These are phyloP conservation scores for Zhuliangozyma blackwelliae DNA, from an alignment of 1,139 yeast species.

Conservation along the genomic window DNA sequence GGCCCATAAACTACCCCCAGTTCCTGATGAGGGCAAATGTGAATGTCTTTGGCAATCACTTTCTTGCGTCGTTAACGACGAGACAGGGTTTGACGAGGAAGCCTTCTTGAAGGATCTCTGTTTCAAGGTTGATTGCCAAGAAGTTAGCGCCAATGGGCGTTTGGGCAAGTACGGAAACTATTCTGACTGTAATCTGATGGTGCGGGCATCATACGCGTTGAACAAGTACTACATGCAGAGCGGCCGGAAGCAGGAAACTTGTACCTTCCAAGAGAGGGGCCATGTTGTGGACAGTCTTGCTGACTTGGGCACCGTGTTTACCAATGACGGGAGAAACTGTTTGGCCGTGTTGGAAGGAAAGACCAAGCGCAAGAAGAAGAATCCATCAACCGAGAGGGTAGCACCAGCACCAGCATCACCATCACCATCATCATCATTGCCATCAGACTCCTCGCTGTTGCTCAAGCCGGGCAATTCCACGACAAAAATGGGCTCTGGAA, in stretches of 20 bases:
- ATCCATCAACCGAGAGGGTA: neutral
- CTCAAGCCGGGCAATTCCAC: too few species aligned
- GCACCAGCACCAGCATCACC: too few species aligned
- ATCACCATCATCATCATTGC: too few species aligned
- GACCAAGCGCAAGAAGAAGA: neutral
- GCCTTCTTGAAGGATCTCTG: constrained; percentile 46
- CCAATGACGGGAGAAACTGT: constrained; percentile 30
- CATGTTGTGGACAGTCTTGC: constrained; percentile 4
- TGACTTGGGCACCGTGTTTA: constrained; percentile 17
- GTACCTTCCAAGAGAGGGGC: constrained; percentile 34
- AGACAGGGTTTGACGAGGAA: constrained; percentile 23
- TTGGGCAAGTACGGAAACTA: constrained; percentile 54
- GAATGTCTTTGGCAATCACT: constrained; percentile 50
- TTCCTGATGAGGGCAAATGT: constrained; percentile 54
- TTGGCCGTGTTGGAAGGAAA: constrained; percentile 3
- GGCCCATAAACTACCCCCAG: constrained; percentile 42
- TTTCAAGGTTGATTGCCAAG: constrained; percentile 46
- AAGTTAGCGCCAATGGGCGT: constrained; percentile 44
- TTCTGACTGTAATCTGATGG: constrained; percentile 50
- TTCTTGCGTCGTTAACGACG: constrained; percentile 45
- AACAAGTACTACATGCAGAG: constrained; percentile 41
- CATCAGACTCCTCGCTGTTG: too few species aligned
- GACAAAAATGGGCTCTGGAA: too few species aligned
- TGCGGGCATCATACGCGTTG: constrained; percentile 50
- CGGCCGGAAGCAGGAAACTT: constrained; percentile 22